Conservation (phyloP, 768 basidiomycete species). For the Hygrophoropsis aurantiaca region DNA sequence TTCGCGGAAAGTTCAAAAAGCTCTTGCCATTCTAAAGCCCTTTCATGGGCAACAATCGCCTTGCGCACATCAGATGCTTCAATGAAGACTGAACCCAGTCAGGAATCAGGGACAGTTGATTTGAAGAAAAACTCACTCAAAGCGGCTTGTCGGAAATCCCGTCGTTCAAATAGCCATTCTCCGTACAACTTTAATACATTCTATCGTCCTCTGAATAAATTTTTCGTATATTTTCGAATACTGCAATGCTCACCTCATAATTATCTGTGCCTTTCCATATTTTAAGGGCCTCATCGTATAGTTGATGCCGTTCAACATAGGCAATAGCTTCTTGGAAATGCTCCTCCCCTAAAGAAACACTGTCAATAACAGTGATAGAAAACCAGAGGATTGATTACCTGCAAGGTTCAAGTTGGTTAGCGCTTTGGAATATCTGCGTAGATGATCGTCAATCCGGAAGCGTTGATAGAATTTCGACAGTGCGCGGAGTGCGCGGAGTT, state of each 20-base stretch:
- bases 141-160: constrained; percentile 84
- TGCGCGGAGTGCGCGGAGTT: constrained; percentile 59
- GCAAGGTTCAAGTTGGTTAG: constrained; percentile 71
- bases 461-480: constrained; percentile 80
- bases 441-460: constrained; percentile 91
- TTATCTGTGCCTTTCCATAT: constrained; percentile 71
- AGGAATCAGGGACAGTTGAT: neutral
- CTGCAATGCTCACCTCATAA: constrained; percentile 49
- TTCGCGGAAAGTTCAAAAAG: constrained; percentile 77
- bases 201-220: constrained; percentile 37
- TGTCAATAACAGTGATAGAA: neutral
- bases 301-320: constrained; percentile 76
- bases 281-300: constrained; percentile 71
- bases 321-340: constrained; percentile 77
- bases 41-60: constrained; percentile 87
- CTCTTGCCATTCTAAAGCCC: constrained; percentile 87
- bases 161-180: constrained; percentile 81
- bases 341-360: constrained; percentile 47
- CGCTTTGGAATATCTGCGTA: constrained; percentile 74
- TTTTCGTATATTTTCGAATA: neutral
- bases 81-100: constrained; percentile 58
- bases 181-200: constrained; percentile 74
- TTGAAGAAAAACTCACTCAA: constrained; percentile 47
- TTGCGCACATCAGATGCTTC: constrained; percentile 64
- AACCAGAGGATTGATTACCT: constrained; percentile 44